phyloP scores from a whole-genome alignment of 345 rosid species.

The Alliaria petiolata region DNA sequence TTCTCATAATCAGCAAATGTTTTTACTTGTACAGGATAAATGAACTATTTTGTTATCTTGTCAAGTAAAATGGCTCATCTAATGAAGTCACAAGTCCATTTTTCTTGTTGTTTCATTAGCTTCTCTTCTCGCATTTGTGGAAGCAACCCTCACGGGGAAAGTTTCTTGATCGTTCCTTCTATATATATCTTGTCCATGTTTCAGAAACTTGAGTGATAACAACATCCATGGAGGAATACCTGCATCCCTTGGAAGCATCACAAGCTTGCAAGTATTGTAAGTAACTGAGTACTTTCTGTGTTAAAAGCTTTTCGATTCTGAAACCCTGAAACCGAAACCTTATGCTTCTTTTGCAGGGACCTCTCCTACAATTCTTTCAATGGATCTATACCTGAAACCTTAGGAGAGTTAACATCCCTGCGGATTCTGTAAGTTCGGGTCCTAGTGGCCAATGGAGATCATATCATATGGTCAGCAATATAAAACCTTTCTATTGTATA shows the following conservation, averaged over 20 bases:
- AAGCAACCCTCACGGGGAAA: neutral
- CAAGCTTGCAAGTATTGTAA: slow-evolving; percentile 73
- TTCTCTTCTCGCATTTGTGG: neutral
- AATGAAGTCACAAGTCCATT: neutral
- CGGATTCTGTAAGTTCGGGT: slow-evolving; percentile 55
- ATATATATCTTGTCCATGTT: neutral
- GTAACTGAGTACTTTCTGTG: slow-evolving; percentile 23
- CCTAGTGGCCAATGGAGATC: neutral
- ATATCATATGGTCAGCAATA: neutral
- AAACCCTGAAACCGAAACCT: no score
- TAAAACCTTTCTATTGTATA: slow-evolving; percentile 3
- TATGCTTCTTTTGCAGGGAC: slow-evolving; percentile 53
- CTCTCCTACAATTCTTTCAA: slow-evolving; percentile 82
- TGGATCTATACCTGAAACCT: slow-evolving; percentile 88
- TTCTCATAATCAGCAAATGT: neutral
- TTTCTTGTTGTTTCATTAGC: neutral
- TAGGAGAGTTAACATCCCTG: slow-evolving; percentile 72
- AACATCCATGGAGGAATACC: slow-evolving; percentile 75
- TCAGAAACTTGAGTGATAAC: slow-evolving; percentile 89
- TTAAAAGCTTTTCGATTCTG: neutral
- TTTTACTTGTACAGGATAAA: neutral
- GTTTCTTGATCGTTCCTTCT: slow-evolving; percentile 1
- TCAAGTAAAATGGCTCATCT: neutral
- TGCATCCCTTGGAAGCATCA: slow-evolving; percentile 60
- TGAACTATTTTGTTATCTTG: neutral